Evolutionary conservation across 768 basidiomycete species (phyloP), one percentile per base, ranked within the genome.

Genomic region (Collybia mongolica): DNA sequence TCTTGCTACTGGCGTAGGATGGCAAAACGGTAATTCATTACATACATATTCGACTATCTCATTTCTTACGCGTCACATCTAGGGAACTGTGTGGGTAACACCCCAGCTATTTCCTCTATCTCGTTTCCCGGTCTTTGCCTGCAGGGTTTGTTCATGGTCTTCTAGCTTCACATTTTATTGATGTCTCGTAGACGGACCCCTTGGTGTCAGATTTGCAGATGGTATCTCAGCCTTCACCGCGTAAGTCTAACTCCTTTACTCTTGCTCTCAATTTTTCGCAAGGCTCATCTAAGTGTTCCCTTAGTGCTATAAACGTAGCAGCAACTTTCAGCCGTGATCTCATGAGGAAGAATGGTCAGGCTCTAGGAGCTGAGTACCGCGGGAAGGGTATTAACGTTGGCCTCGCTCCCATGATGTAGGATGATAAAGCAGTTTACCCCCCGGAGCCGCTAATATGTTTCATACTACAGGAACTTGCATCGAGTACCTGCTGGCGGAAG

Each of bases 341-440:
- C 22, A 83, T 86, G 69, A 72, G 76, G 54, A 67, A 73, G 42
- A 72, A 84, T 32, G 84, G 80, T 9, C 63, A 61, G 15, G 80
- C 80, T 0, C 74, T 87, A 61, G 85, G 84, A 1, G 61, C 70
- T 19, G 86, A 88, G 60, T 81, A 81, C 66, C 71, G 70, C 39
- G 80, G 76, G 36, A 82, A 84, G 63, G 86, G 86, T 20, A 74
- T 82, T 7, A 61, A 86, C 62, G 74, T 80, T 44, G 74, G 68
- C 7, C 66, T 81, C 15, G 77, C 76, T 1, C 80, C 80, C 1
- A 73, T 73, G 66, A 80, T 79, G 76, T 74, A 50, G 6, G 70
- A 62, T 7, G 32, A 6, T 32, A 32, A 3, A 32, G 32, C 32
- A 5, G 47, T 32, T 11, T 18, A n/a, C 29, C 47, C 11, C 7